Conservation (phyloP, 306 rosid species). For the Hippophae rhamnoides region DNA sequence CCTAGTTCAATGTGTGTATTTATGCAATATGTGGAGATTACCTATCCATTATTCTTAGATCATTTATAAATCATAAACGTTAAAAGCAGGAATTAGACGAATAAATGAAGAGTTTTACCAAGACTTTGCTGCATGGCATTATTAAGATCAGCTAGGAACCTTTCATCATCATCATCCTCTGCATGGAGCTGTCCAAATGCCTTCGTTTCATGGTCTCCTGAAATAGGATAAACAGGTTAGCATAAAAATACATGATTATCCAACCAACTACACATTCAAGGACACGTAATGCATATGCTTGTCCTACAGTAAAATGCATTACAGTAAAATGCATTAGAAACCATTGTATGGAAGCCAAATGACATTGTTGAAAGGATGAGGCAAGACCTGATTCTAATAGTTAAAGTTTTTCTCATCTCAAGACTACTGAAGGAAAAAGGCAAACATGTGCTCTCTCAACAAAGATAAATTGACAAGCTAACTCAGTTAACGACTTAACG, state of each 20-base stretch:
- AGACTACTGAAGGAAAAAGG: too few relatives aligned
- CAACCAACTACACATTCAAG: slow-evolving; percentile 13
- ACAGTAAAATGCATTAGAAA: background rate
- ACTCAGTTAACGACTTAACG: too few relatives aligned
- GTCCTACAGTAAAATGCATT: background rate
- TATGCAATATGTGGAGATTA: background rate
- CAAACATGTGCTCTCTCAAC: too few relatives aligned
- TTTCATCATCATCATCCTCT: slow-evolving; percentile 79
- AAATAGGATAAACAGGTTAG: slow-evolving; percentile 21
- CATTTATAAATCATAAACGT: background rate
- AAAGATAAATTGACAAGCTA: too few relatives aligned
- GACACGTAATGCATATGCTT: background rate
- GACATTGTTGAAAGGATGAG: too few relatives aligned
- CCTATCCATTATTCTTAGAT: background rate
- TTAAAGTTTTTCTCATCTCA: too few relatives aligned
- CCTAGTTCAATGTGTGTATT: background rate
- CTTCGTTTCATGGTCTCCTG: slow-evolving; percentile 42
- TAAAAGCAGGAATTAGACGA: background rate
- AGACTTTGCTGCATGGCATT: slow-evolving; percentile 87
- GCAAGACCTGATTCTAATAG: too few relatives aligned
- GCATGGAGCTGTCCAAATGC: slow-evolving; percentile 39
- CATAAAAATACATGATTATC: slow-evolving; percentile 15
- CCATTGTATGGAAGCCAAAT: background rate
- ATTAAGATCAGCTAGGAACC: slow-evolving; percentile 88
- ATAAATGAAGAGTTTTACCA: slow-evolving; percentile 38